Evolutionary conservation across 2,329 filamentous ascomycete genomes (phyloP).

Genomic region (Arthrinium phaeospermum): DNA sequence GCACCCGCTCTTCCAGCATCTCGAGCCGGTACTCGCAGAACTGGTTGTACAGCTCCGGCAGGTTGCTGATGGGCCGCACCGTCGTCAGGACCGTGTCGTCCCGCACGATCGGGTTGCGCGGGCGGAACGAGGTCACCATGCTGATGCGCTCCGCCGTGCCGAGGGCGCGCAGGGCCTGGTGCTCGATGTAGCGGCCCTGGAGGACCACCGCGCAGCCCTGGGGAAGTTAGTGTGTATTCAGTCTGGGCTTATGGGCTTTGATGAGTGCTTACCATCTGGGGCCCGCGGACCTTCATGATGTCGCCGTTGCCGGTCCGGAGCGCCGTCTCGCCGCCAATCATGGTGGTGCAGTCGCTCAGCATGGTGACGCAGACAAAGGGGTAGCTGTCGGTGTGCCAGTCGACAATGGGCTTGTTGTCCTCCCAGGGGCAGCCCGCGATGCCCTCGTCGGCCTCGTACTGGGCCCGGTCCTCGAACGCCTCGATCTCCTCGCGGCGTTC

Average conservation of each 20-base stretch:
- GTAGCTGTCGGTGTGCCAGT: slow-evolving; percentile 70
- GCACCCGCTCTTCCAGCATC: slow-evolving; percentile 64
- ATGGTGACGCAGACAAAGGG: slow-evolving; percentile 74
- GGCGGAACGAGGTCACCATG: slow-evolving; percentile 70
- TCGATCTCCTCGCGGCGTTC: slow-evolving; percentile 49
- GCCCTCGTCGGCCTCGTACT: slow-evolving; percentile 36
- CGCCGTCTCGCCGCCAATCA: slow-evolving; percentile 70
- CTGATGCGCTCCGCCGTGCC: slow-evolving; percentile 67
- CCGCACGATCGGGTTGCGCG: slow-evolving; percentile 55
- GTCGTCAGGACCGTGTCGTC: slow-evolving; percentile 68
- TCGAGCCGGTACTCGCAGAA: slow-evolving; percentile 68
- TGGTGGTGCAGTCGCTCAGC: slow-evolving; percentile 66
- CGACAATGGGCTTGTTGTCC: slow-evolving; percentile 60
- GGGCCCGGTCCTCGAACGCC: slow-evolving; percentile 42
- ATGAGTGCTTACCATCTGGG: slow-evolving; percentile 65
- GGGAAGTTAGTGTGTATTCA: neutral
- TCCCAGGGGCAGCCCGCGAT: slow-evolving; percentile 43
- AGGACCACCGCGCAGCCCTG: slow-evolving; percentile 69
- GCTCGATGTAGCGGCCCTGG: slow-evolving; percentile 71
- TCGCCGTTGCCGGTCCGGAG: slow-evolving; percentile 59
- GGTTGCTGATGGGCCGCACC: slow-evolving; percentile 62
- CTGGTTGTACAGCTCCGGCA: slow-evolving; percentile 63
- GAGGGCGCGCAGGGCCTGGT: slow-evolving; percentile 64
- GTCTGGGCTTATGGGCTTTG: too few relatives aligned
- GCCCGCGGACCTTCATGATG: slow-evolving; percentile 63